A percentile compares a stretch with the other conserved stretches of the same genome.
Conservation (phyloP, 2,329 filamentous ascomycete species). For the Alternaria brassicicola region DNA sequence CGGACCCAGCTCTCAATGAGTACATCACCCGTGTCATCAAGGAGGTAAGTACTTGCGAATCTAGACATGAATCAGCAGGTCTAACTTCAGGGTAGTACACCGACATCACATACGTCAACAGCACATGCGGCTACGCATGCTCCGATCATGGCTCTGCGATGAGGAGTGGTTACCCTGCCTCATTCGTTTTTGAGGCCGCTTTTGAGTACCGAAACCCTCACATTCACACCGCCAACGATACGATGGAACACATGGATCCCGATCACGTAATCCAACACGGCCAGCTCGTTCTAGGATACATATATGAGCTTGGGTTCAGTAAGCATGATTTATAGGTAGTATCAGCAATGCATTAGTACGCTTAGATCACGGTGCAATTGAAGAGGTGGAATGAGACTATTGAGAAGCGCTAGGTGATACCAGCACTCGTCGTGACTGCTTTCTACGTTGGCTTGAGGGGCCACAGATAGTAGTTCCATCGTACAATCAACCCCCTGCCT, state of each 20-base stretch:
- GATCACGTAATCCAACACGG: slow-evolving; percentile 90
- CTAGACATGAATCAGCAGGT: not conserved
- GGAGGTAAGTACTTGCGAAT: not conserved
- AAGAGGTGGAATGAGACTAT: not conserved
- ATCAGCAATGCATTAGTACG: not conserved
- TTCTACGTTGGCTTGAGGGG: not conserved
- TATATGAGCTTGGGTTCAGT: slow-evolving; percentile 76
- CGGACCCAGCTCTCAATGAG: slow-evolving; percentile 76
- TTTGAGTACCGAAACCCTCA: slow-evolving; percentile 66
- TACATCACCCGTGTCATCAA: slow-evolving; percentile 89
- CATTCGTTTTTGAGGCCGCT: slow-evolving; percentile 74
- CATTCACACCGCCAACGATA: slow-evolving; percentile 72
- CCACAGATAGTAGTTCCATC: not conserved
- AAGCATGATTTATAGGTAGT: slow-evolving; percentile 29
- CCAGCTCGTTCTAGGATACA: slow-evolving; percentile 78
- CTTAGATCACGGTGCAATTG: not conserved
- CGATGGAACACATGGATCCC: slow-evolving; percentile 73
- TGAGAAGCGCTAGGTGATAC: not conserved
- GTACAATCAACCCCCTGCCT: not conserved
- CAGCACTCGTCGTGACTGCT: not conserved
- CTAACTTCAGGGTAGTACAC: slow-evolving; percentile 67
- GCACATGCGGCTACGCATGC: slow-evolving; percentile 85
- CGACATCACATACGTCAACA: slow-evolving; percentile 80
- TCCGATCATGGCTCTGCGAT: slow-evolving; percentile 74
- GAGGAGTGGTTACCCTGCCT: slow-evolving; percentile 73